Conservation (phyloP, 2,329 filamentous ascomycete species). For the Fusarium sp. region DNA sequence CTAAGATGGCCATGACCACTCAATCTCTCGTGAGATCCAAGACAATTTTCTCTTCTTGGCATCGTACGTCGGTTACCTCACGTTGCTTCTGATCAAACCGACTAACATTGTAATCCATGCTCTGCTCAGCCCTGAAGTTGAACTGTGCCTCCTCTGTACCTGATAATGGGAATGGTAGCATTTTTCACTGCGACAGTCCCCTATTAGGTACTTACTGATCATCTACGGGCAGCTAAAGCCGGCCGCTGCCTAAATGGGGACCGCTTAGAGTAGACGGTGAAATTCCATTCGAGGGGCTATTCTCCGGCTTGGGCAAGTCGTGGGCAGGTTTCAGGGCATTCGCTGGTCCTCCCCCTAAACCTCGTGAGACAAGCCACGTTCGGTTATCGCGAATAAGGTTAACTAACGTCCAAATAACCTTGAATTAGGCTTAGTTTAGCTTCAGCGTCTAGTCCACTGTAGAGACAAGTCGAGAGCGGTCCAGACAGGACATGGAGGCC, state of each 20-base stretch:
- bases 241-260: conserved; percentile 12
- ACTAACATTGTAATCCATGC: neutral
- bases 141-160: neutral
- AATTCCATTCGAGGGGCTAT: conserved; percentile 31
- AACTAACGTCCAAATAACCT: conserved; percentile 7
- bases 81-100: conserved; percentile 1
- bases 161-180: neutral
- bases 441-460: neutral
- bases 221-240: neutral
- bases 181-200: conserved; percentile 14
- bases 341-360: neutral
- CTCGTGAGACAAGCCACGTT: conserved; percentile 32
- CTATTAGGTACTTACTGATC: neutral
- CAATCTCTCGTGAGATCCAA: neutral
- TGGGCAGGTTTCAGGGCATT: conserved; percentile 16
- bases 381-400: conserved; percentile 32
- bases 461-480: too few species aligned
- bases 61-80: conserved; percentile 13
- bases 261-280: neutral
- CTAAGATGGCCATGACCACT: neutral
- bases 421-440: conserved; percentile 19
- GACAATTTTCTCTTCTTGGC: conserved; percentile 19
- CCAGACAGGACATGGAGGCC: neutral
- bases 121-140: neutral
- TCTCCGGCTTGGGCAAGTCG: conserved; percentile 11